Base-by-base conservation (phyloP, 257 asterid species). In the Solanum gracilifrons region DNA sequence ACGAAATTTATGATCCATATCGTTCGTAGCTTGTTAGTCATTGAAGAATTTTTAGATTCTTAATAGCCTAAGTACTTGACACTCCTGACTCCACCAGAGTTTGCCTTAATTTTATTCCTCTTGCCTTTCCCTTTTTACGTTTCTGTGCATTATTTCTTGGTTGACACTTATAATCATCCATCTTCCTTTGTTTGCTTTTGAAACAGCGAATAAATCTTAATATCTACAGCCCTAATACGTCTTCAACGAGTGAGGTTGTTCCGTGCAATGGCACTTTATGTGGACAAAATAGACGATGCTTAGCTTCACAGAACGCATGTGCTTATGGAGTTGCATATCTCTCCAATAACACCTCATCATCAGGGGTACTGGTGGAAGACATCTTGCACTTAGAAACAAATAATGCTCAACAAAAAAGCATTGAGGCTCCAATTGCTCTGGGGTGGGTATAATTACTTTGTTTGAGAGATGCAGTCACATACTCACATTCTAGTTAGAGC, bases 331-430 rank as follows among this genome's bases (percentile, higher is more conserved):
- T 92, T 88, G 89, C 83, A 20, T 97, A 97, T 92, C 98, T 96
- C 72, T 96, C 99, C 20, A 89, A 91, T 88, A 92, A 93, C 87
- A 97, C 99, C 37, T 97, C 99, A 4, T 89, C 95, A 25, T 84
- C 94, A 1, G 99, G 99, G 90, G 90, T 97, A 84, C 91, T 97
- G 90, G 98, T 97, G 13, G 98, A 97, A 43, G 99, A 97, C 87
- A 89, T 94, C 88, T 89, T 97, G 90, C 95, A 92, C 89, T 87
- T 97, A 91, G 94, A 92, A 41, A 91, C 95, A 2, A 93, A 93
- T 71, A 87, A 88, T 39, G 88, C n/a, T 80, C 95, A 88, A 48
- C 91, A 89, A 85, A 88, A 80, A 41, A 84, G 15, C 68, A 92
- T 94, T 16, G 88, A 91, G 9, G 99, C 97, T 87, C 94, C 96